Base-by-base conservation (phyloP, 2,329 filamentous ascomycete species). In the Aspergillus aculeatinus region DNA sequence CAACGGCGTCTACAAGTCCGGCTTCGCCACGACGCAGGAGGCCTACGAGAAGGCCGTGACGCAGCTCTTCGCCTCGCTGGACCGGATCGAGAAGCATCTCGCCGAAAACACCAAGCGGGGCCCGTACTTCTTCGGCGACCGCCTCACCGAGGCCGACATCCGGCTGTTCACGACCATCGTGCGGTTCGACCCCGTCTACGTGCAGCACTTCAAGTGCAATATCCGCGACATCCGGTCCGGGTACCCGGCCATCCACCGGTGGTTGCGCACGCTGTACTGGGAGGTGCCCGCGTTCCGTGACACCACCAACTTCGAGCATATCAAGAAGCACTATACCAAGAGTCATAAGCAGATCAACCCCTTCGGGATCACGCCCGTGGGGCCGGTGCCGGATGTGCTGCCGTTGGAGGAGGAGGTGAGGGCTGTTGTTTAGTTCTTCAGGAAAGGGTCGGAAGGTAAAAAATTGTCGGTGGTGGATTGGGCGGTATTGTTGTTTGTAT, bases 301-400 rank as follows among this genome's bases (percentile, higher is more conserved):
- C 55, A 95, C 92, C 62, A 96, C 93, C 23, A 85, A 97, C 76
- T 96, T 96, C 74, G 86, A 96, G 75, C 95, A 99, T 79, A 98
- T 98, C 80, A 97, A 96, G 85, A 89, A 84, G 49, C 86, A 89
- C 69, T 89, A 89, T 72, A 88, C 86, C 2, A 86, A 85, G 79
- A 86, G 83, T 65, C 86, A 88, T 74, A 78, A 74, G 65, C 86
- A 88, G 76, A 88, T 89, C 67, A 89, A 89, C 71, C 84, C 72
- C 51, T 83, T 82, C 73, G 78, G 82, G 44, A 96, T 99, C 72
- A 94, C 92, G 25, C 93, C 94, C 1, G 72, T 96, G 16, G 94
- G 94, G 0, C 94, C 95, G 5, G 68, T 92, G 70, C 93, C 93
- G 44, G 84, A 96, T 78, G 89, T 99, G 63, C 70, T 97, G 77